Evolutionary conservation across 1,284 basidiomycete genomes (phyloP).

Genomic region (Rhizoctonia solani): DNA sequence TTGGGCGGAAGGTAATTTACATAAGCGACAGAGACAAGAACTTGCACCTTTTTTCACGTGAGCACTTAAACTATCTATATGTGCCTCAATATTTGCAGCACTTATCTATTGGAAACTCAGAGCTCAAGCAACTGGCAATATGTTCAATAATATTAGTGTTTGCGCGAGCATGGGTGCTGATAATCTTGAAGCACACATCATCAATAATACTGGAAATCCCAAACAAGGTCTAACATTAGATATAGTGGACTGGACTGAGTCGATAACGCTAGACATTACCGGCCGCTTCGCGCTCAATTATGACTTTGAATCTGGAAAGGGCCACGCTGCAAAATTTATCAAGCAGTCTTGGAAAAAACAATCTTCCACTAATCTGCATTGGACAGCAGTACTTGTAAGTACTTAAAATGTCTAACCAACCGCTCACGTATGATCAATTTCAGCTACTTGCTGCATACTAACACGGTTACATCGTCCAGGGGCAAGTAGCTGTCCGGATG

Average conservation of each 20-base stretch:
- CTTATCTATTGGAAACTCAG: too few species aligned
- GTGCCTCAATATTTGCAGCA: too few species aligned
- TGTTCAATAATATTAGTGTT: constrained; percentile 26
- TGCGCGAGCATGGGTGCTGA: constrained; percentile 29
- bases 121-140: constrained; percentile 37
- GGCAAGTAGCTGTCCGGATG: constrained; percentile 41
- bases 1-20: constrained; percentile 46
- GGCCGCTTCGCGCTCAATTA: constrained; percentile 46
- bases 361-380: constrained; percentile 41
- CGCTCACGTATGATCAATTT: too few species aligned
- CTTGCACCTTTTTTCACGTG: constrained; percentile 43
- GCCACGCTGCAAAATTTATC: constrained; percentile 45
- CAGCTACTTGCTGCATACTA: too few species aligned
- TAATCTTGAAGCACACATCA: constrained; percentile 3
- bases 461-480: too few species aligned
- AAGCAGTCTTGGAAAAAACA: constrained; percentile 42
- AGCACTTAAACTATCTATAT: constrained; percentile 7
- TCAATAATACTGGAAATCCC: background rate
- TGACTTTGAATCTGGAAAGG: constrained; percentile 44
- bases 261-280: constrained; percentile 42
- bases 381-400: constrained; percentile 43
- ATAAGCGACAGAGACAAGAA: constrained; percentile 44
- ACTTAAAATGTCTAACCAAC: too few species aligned
- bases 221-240: constrained; percentile 35
- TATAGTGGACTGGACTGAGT: constrained; percentile 40